Evolutionary conservation across 78 protist species (phyloP), one percentile per base, ranked within the genome.

Genomic region (Chrysochromulina tobinii): DNA sequence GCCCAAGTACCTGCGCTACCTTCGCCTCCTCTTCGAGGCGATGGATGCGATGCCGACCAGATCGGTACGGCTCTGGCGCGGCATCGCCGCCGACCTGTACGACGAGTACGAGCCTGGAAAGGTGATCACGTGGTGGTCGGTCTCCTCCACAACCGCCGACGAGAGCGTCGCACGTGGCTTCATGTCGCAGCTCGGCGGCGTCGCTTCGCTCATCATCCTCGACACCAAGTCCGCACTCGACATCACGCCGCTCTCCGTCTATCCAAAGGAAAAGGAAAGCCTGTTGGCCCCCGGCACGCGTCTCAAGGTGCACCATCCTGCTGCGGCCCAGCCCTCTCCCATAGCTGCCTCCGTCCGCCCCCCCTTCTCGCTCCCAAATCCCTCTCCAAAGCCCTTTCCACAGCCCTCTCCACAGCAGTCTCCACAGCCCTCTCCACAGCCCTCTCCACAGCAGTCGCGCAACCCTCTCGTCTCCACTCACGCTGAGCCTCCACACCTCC

Each of bases 11-110:
- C 9, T 66, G 0, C 25, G n/a, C 64, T 79, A 79, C 87, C 87
- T 79, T 23, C 87, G 87, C 61, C 87, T 79, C 87, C 61, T 79
- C 61, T 20, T 79, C 18, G 87, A 79, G 87, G 87, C 87, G 57
- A 79, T 79, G 64, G 61, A 6, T 6, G 7, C 20, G 38, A 79
- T 79, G 87, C 87, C 87, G 48, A 50, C 12, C 61, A 58, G 54
- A 23, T 7, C 8, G 64, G 18, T 9, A 12, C 38, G 54, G 87
- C 87, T 79, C 38, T 79, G 87, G 87, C 87, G 87, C 66, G 87
- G 87, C 66, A 54, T 79, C 61, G 57, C 87, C 48, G 87, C 61
- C 58, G 87, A 79, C 87, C 61, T 79, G 25, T 54, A 54, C 61
- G 61, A 79, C 61, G 66, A 79, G 87, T 79, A 79, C 25, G 61